These are phyloP conservation scores for Kwoniella sp. DNA, from an alignment of 768 basidiomycete genomes.

Conservation along the genomic window DNA sequence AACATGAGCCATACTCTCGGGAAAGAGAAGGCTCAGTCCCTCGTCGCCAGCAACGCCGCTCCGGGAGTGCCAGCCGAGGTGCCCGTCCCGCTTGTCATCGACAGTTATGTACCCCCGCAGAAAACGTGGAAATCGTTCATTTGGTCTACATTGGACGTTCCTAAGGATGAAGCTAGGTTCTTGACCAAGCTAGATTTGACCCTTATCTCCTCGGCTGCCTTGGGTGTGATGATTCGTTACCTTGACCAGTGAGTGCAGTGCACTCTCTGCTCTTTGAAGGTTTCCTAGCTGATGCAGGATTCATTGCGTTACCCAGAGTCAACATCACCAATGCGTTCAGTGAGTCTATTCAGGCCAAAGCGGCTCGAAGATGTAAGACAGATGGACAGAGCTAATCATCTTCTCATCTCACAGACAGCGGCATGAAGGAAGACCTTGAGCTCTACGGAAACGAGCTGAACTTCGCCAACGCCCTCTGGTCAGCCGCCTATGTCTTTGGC, in stretches of 20 bases:
- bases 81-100: constrained; percentile 1
- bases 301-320: constrained; percentile 18
- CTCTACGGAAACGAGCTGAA: constrained; percentile 47
- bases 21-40: not conserved
- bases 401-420: constrained; percentile 17
- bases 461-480: constrained; percentile 46
- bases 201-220: constrained; percentile 34
- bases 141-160: constrained; percentile 38
- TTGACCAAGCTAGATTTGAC: constrained; percentile 43
- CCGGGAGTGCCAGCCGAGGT: not conserved
- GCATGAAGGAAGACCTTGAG: constrained; percentile 49
- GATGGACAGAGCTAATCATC: not conserved
- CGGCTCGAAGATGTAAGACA: constrained; percentile 21
- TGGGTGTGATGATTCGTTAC: constrained; percentile 46
- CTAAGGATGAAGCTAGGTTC: constrained; percentile 33
- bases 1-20: not conserved
- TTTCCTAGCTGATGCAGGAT: not conserved
- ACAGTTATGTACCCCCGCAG: constrained; percentile 16
- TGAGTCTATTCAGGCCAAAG: constrained; percentile 17
- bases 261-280: not conserved
- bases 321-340: constrained; percentile 49
- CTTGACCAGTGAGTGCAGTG: constrained; percentile 33
- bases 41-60: not conserved
- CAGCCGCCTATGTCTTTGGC: constrained; percentile 43
- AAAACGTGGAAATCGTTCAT: constrained; percentile 37